phyloP scores from a whole-genome alignment of 805 yeast species.

The Hyphopichia homilentoma region DNA sequence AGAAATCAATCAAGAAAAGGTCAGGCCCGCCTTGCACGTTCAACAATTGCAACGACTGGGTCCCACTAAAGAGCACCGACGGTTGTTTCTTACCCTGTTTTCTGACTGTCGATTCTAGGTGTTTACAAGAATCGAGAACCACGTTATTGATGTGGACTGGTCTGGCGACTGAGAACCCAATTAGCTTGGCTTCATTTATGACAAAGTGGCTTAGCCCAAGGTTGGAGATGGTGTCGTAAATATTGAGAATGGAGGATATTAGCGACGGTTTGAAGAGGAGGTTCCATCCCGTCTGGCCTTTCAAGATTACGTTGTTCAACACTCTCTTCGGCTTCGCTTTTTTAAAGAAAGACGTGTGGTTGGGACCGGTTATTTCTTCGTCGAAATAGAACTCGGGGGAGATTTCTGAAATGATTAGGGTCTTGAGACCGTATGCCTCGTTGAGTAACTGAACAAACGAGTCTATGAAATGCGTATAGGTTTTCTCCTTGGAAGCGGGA shows the following conservation, averaged over 20 bases:
- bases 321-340: slow-evolving; percentile 14
- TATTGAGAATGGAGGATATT: slow-evolving; percentile 42
- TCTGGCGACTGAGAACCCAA: slow-evolving; percentile 18
- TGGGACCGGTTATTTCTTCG: slow-evolving; percentile 14
- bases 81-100: slow-evolving; percentile 7
- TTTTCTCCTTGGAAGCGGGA: slow-evolving; percentile 11
- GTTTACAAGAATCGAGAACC: slow-evolving; percentile 18
- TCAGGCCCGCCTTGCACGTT: slow-evolving; percentile 42
- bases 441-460: slow-evolving; percentile 32
- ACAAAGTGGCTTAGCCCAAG: slow-evolving; percentile 44
- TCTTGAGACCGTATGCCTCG: slow-evolving; percentile 44
- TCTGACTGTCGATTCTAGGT: slow-evolving; percentile 11
- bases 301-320: slow-evolving; percentile 30
- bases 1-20: slow-evolving; percentile 47
- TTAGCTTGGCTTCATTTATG: slow-evolving; percentile 37
- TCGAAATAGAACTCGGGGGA: slow-evolving; percentile 47
- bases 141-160: slow-evolving; percentile 15
- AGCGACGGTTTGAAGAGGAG: slow-evolving; percentile 46
- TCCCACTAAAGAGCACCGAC: slow-evolving; percentile 38
- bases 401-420: slow-evolving; percentile 40
- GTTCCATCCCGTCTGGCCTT: slow-evolving; percentile 48
- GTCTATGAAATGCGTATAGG: slow-evolving; percentile 22
- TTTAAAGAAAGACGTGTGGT: slow-evolving; percentile 15
- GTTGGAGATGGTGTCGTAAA: slow-evolving; percentile 35
- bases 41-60: slow-evolving; percentile 32